Evolutionary conservation across 1,284 basidiomycete species (phyloP), one percentile per base, ranked within the genome.

Genomic region (Puccinia hordei): DNA sequence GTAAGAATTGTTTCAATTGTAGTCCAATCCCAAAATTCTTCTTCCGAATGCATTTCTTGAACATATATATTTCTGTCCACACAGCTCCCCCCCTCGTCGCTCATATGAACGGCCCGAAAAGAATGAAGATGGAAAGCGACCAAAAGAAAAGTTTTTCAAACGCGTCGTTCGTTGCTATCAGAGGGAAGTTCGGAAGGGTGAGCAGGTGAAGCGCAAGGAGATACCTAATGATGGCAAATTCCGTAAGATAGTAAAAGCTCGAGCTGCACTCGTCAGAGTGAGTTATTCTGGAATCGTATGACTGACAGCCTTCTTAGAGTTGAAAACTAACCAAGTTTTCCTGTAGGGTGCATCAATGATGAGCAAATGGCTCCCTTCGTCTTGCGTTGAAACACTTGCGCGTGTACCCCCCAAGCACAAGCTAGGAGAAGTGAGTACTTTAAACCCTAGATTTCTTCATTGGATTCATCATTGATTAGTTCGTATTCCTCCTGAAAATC

Each of bases 71-170:
- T 35, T 46, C 0, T 8, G 22, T 44, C 2, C 13, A 10, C n/a
- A 12, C 41, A 66, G 63, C 13, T 66, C 63, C 46, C 63, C 63
- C 38, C 79, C 79, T 46, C 69, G 79, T 27, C 33, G 57, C 44
- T 53, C 51, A n/a, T 80, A 80, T 35, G 30, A 63, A 49, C 65
- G 44, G 27, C 79, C 79, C 17, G 41, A 24, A 12, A 80, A 80
- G 51, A 53, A 51, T 41, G 79, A 73, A 24, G 51, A 73, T 13
- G 79, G 79, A 27, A 80, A 80, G 38, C 27, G 59, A 27, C 53
- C 59, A 9, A 80, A 80, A 46, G 79, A 80, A 44, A 80, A 80
- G 59, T 13, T 80, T 12, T 35, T 65, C 38, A 80, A 80, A 46
- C 61, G 61, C 35, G 30, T 80, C 0, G 79, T 74, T 22, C 57